Conservation (phyloP, 768 basidiomycete genomes). For the Goffeauzyma gilvescens region DNA sequence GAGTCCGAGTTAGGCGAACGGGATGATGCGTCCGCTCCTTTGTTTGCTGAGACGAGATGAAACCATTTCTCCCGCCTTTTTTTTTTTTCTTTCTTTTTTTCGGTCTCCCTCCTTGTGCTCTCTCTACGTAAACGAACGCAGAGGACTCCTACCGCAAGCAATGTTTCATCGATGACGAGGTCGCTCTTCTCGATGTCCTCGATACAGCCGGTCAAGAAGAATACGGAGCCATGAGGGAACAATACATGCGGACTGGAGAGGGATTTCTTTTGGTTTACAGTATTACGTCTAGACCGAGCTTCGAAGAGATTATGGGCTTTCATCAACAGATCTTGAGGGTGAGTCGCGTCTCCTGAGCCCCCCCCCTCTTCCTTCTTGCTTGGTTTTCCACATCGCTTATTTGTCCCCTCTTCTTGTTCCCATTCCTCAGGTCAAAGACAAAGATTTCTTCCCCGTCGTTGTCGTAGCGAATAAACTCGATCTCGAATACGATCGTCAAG, state of each 20-base stretch:
- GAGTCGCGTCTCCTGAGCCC: constrained; percentile 3
- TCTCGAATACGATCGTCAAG: constrained; percentile 85
- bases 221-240: constrained; percentile 97
- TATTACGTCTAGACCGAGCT: constrained; percentile 92
- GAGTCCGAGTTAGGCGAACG: too few relatives aligned
- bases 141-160: constrained; percentile 93
- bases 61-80: too few relatives aligned
- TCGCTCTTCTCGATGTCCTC: constrained; percentile 87
- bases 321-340: constrained; percentile 67
- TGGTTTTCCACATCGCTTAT: background rate
- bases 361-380: background rate
- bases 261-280: constrained; percentile 95
- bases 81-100: too few relatives aligned
- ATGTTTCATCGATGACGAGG: constrained; percentile 93
- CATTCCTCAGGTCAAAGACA: constrained; percentile 64
- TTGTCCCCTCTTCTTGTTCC: background rate
- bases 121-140: constrained; percentile 4
- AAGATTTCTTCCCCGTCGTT: constrained; percentile 84
- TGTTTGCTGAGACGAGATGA: too few relatives aligned
- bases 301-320: constrained; percentile 91
- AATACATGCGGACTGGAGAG: constrained; percentile 69
- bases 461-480: constrained; percentile 98
- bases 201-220: constrained; percentile 98
- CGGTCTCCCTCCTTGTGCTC: background rate
- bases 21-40: too few relatives aligned